Evolutionary conservation across 2,329 filamentous ascomycete genomes (phyloP).

Genomic region (Reticulascus tulasneorum): DNA sequence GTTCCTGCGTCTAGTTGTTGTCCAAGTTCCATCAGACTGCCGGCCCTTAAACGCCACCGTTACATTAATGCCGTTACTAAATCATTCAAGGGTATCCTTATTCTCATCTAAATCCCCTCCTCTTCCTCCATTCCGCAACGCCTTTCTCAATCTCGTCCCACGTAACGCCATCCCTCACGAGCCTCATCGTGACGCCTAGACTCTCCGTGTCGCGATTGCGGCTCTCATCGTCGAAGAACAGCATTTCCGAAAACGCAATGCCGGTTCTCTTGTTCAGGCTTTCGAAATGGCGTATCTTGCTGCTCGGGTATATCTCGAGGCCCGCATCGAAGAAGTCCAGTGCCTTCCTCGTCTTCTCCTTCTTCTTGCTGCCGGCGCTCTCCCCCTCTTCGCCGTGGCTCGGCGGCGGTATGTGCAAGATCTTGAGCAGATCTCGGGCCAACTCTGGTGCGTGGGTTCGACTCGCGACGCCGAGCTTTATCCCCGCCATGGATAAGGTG

Average conservation of each 20-base stretch:
- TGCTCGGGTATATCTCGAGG: constrained; percentile 68
- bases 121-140: constrained; percentile 74
- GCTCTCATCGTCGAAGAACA: constrained; percentile 93
- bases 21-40: too few relatives aligned
- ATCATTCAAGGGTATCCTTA: not conserved
- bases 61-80: too few relatives aligned
- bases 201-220: constrained; percentile 77
- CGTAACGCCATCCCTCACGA: constrained; percentile 76
- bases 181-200: constrained; percentile 78
- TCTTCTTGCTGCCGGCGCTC: constrained; percentile 16
- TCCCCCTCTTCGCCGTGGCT: constrained; percentile 15
- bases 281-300: constrained; percentile 83
- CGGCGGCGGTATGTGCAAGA: constrained; percentile 56
- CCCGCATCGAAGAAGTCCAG: constrained; percentile 58
- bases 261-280: constrained; percentile 67
- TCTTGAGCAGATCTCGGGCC: constrained; percentile 73
- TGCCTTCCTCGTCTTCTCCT: constrained; percentile 36
- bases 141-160: constrained; percentile 75
- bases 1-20: too few relatives aligned
- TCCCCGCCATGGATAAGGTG: constrained; percentile 44
- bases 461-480: constrained; percentile 69
- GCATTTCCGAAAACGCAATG: constrained; percentile 74
- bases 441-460: constrained; percentile 77
- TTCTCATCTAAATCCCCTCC: constrained; percentile 45
- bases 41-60: too few relatives aligned